A percentile compares a stretch with the other conserved stretches of the same genome.
Evolutionary conservation across 2,329 filamentous ascomycete species (phyloP).

Genomic region (Colletotrichum sp.): DNA sequence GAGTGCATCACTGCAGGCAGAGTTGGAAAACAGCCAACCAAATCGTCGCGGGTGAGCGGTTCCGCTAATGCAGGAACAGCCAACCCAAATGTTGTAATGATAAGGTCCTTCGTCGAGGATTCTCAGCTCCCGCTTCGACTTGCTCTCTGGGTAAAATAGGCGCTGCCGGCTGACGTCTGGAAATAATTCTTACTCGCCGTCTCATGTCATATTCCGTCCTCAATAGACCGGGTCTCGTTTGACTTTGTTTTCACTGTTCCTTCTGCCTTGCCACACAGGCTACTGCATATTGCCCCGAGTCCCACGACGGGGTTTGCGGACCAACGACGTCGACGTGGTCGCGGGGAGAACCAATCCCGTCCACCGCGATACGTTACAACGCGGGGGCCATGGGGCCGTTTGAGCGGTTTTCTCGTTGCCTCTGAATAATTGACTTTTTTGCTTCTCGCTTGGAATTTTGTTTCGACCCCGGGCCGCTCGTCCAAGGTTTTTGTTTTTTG

Average conservation of each 20-base stretch:
- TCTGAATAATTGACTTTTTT: background rate
- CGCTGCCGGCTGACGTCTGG: background rate
- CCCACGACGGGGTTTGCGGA: background rate
- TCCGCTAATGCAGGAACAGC: constrained; percentile 20
- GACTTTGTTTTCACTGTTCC: background rate
- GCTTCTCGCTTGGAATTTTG: background rate
- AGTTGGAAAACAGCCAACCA: background rate
- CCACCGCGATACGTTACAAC: background rate
- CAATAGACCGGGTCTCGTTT: background rate
- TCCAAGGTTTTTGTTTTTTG: background rate
- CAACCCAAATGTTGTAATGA: background rate
- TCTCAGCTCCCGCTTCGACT: background rate
- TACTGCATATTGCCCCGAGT: background rate
- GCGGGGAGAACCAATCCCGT: background rate
- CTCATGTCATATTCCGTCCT: background rate
- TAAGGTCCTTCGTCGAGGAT: background rate
- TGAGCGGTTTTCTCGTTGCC: constrained; percentile 11
- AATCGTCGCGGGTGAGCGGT: background rate
- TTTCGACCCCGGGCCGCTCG: background rate
- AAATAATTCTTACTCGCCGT: background rate
- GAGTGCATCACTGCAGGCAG: background rate
- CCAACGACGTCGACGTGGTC: constrained; percentile 11
- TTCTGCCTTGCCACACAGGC: background rate
- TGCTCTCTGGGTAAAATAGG: background rate
- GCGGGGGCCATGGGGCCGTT: background rate